phyloP scores from a whole-genome alignment of 345 rosid species.

The Brassica incana region DNA sequence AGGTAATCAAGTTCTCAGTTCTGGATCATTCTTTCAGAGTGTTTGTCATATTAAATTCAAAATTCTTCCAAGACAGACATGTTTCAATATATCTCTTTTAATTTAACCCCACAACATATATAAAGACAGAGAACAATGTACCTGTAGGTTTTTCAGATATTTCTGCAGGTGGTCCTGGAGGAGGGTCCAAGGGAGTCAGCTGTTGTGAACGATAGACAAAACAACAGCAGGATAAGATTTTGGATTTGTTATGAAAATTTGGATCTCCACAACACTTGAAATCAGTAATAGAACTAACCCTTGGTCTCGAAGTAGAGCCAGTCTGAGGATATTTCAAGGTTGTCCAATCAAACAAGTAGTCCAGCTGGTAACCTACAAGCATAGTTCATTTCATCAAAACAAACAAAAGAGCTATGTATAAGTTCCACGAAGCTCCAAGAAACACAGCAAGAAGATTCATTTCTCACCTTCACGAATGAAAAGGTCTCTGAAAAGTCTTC shows the following conservation, averaged over 20 bases:
- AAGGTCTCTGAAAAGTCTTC: conserved; percentile 89
- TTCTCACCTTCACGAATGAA: conserved; percentile 83
- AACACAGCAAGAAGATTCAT: conserved; percentile 6
- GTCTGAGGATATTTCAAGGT: conserved; percentile 79
- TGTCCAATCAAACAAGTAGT: conserved; percentile 95
- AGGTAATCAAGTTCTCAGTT: conserved; percentile 5
- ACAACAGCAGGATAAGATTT: conserved; percentile 4
- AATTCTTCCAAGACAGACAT: neutral
- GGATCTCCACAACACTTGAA: conserved; percentile 5
- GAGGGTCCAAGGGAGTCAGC: conserved; percentile 51
- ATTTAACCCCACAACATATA: neutral
- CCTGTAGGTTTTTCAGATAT: conserved; percentile 79
- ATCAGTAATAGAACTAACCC: conserved; percentile 47
- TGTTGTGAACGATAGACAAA: conserved; percentile 33
- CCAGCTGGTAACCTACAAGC: conserved; percentile 78
- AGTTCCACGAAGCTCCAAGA: neutral
- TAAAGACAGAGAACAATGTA: conserved; percentile 33
- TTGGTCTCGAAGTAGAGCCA: conserved; percentile 71
- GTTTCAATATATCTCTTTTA: neutral
- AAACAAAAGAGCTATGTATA: neutral
- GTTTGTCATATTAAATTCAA: too few species aligned
- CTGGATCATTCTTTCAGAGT: neutral
- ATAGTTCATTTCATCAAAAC: conserved; percentile 25
- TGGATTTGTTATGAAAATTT: conserved; percentile 1
- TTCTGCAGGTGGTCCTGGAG: conserved; percentile 68